Conservation (phyloP, 1,139 yeast species). For the Debaryomycetaceae sp. region DNA sequence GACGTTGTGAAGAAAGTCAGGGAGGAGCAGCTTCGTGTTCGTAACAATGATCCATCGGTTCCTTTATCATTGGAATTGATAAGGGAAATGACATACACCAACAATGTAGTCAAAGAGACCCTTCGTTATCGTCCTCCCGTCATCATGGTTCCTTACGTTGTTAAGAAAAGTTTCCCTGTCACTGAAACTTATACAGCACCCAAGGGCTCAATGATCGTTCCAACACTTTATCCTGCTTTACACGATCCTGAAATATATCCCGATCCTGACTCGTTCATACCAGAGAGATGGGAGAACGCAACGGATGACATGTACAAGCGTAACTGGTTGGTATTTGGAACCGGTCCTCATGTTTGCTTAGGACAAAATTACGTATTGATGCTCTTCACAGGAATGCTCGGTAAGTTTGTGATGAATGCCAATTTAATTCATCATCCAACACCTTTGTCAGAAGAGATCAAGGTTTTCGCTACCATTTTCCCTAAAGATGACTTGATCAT, state of each 20-base stretch:
- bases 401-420: conserved; percentile 77
- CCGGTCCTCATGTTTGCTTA: conserved; percentile 94
- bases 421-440: conserved; percentile 84
- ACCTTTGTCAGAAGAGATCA: conserved; percentile 80
- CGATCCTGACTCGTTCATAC: conserved; percentile 88
- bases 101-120: conserved; percentile 86
- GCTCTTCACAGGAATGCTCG: conserved; percentile 84
- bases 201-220: conserved; percentile 95
- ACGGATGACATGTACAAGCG: conserved; percentile 58
- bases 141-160: conserved; percentile 95
- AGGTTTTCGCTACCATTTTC: conserved; percentile 96
- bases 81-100: conserved; percentile 82
- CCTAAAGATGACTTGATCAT: conserved; percentile 92
- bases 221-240: conserved; percentile 90
- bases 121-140: conserved; percentile 97
- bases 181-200: conserved; percentile 85
- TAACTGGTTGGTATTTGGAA: conserved; percentile 95
- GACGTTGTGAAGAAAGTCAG: conserved; percentile 81
- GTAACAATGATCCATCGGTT: conserved; percentile 67
- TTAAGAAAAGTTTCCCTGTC: conserved; percentile 79
- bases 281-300: conserved; percentile 81
- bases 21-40: conserved; percentile 83
- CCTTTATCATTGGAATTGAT: conserved; percentile 69
- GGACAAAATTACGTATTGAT: conserved; percentile 93
- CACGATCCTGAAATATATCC: conserved; percentile 97